Percentiles rank a stretch among this genome's conserved stretches.
Evolutionary conservation across 306 rosid species (phyloP).

Genomic region (Vicia villosa): DNA sequence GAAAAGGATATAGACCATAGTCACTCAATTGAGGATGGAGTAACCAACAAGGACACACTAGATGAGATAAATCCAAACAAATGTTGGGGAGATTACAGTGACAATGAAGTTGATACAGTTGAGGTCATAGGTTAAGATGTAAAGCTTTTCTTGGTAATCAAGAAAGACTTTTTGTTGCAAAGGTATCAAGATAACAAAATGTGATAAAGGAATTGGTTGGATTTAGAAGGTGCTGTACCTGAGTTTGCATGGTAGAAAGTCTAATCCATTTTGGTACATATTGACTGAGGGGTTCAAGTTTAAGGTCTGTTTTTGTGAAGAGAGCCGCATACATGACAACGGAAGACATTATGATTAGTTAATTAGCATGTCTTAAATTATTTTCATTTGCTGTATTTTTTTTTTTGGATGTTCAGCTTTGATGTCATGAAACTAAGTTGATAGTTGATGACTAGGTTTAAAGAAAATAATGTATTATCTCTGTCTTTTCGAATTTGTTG

Average conservation of each 20-base stretch:
- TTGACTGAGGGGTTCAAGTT: constrained; percentile 33
- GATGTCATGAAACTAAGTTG: constrained; percentile 29
- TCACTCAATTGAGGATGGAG: constrained; percentile 42
- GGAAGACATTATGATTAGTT: constrained; percentile 46
- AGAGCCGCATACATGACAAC: constrained; percentile 38
- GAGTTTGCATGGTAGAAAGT: constrained; percentile 27
- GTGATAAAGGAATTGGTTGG: too few relatives aligned
- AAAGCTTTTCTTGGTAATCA: constrained; percentile 13
- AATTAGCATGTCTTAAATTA: constrained; percentile 30
- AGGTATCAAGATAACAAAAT: too few relatives aligned
- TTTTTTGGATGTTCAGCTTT: constrained; percentile 38
- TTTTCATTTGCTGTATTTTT: constrained; percentile 38
- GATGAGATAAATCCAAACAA: constrained; percentile 56
- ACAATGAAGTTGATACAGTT: constrained; percentile 69
- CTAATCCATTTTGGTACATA: constrained; percentile 30
- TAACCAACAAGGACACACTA: constrained; percentile 35
- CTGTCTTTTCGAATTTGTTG: neutral
- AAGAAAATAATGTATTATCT: constrained; percentile 42
- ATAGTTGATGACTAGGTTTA: constrained; percentile 39
- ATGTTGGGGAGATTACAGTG: constrained; percentile 97
- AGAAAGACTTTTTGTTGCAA: constrained; percentile 28
- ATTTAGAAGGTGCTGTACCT: too few relatives aligned
- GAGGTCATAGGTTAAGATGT: constrained; percentile 61
- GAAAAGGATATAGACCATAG: constrained; percentile 48
- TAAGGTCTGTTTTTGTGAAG: constrained; percentile 43